Evolutionary conservation across 345 rosid genomes (phyloP).

Genomic region (Citrus unshiu): DNA sequence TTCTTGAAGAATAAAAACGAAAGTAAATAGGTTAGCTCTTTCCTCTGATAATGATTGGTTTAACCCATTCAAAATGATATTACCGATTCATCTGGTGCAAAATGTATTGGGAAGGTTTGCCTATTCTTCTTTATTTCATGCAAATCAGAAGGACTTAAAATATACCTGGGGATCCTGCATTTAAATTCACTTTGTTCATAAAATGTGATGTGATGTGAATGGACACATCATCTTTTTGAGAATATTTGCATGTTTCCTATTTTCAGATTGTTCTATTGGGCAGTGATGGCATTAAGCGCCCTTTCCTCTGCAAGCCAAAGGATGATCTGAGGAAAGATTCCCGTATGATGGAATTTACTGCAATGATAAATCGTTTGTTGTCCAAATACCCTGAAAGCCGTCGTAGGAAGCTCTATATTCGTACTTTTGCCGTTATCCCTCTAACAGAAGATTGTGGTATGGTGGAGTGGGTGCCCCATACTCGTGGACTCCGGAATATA

Average conservation of each 20-base stretch:
- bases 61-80: background rate
- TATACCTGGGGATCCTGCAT: background rate
- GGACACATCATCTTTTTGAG: background rate
- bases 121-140: background rate
- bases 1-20: background rate
- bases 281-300: constrained; percentile 86
- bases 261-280: constrained; percentile 84
- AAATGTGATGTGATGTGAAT: background rate
- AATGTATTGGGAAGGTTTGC: background rate
- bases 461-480: constrained; percentile 99
- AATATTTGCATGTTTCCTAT: constrained; percentile 10
- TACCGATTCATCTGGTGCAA: background rate
- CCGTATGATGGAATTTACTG: constrained; percentile 99
- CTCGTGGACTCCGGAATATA: constrained; percentile 92
- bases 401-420: constrained; percentile 84
- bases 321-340: constrained; percentile 99
- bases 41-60: background rate
- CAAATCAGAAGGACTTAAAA: background rate
- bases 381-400: constrained; percentile 96
- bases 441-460: constrained; percentile 97
- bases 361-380: constrained; percentile 88
- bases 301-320: constrained; percentile 98
- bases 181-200: background rate
- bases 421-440: constrained; percentile 95
- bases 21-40: background rate